Percentiles rank a stretch among this genome's conserved stretches.
These are phyloP conservation scores for Silene vulgaris DNA, from an alignment of 179 eudicot genomes.

Conservation along the genomic window DNA sequence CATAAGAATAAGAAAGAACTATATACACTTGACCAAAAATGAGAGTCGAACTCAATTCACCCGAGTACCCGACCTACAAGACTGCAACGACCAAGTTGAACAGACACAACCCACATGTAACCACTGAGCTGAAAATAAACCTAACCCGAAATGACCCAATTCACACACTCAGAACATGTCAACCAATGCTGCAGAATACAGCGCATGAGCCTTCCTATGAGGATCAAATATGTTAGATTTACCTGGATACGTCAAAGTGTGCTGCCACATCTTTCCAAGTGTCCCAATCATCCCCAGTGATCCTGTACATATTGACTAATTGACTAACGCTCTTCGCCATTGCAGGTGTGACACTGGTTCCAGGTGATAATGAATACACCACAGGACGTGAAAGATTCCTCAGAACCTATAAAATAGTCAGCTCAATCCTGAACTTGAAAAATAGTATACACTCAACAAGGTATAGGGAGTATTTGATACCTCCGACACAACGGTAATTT, in stretches of 20 bases:
- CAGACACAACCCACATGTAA: too few relatives aligned
- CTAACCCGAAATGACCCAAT: too few relatives aligned
- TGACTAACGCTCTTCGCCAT: slow-evolving; percentile 61
- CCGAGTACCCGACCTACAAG: too few relatives aligned
- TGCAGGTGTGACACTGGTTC: slow-evolving; percentile 70
- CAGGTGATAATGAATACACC: slow-evolving; percentile 82
- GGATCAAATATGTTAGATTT: not conserved
- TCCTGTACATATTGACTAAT: slow-evolving; percentile 77
- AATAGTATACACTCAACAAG: not conserved
- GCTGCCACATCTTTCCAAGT: slow-evolving; percentile 71
- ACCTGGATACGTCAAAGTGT: slow-evolving; percentile 75
- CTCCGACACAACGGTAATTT: slow-evolving; percentile 71
- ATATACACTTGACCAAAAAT: too few relatives aligned
- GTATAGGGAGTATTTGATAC: slow-evolving; percentile 31
- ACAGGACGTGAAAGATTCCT: slow-evolving; percentile 48
- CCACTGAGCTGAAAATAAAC: not conserved
- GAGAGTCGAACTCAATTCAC: too few relatives aligned
- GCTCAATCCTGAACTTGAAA: not conserved
- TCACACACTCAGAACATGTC: too few relatives aligned
- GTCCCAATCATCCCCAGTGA: slow-evolving; percentile 98
- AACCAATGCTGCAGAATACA: too few relatives aligned
- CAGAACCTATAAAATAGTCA: slow-evolving; percentile 45
- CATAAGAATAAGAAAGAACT: too few relatives aligned
- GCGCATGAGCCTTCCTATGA: not conserved
- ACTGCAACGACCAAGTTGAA: too few relatives aligned